Evolutionary conservation across 2,329 filamentous ascomycete species (phyloP).

Genomic region (Cordyceps tenuipes): DNA sequence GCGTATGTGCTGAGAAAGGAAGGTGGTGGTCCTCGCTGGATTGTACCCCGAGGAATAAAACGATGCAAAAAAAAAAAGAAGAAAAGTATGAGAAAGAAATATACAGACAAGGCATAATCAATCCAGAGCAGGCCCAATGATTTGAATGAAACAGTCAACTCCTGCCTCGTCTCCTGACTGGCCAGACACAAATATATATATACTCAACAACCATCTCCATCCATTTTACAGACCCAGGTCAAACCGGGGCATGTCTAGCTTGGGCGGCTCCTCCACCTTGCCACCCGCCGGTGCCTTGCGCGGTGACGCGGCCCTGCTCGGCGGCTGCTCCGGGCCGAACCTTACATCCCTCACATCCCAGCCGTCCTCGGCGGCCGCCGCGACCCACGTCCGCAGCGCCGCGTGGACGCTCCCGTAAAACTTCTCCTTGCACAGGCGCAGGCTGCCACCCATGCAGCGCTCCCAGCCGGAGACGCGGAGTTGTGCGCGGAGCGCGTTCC

Average conservation of each 20-base stretch:
- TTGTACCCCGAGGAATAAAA: background rate
- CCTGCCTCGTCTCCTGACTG: background rate
- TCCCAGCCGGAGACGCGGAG: slow-evolving; percentile 83
- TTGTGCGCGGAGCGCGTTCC: slow-evolving; percentile 70
- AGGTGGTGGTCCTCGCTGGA: background rate
- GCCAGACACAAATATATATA: background rate
- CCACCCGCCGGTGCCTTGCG: slow-evolving; percentile 26
- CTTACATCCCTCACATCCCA: slow-evolving; percentile 80
- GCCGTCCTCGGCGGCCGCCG: slow-evolving; percentile 75
- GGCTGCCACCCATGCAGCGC: slow-evolving; percentile 72
- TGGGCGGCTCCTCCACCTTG: slow-evolving; percentile 48
- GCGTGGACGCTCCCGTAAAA: slow-evolving; percentile 92
- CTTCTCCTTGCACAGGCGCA: slow-evolving; percentile 93
- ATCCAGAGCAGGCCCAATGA: background rate
- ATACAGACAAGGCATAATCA: background rate
- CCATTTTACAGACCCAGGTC: slow-evolving; percentile 32
- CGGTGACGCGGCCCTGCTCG: slow-evolving; percentile 20
- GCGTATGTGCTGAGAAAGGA: slow-evolving; percentile 4
- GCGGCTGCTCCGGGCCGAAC: slow-evolving; percentile 49
- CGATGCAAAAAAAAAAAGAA: slow-evolving; percentile 4
- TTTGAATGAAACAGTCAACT: slow-evolving; percentile 5
- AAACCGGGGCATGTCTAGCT: slow-evolving; percentile 52
- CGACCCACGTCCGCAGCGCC: slow-evolving; percentile 81
- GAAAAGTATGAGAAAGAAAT: background rate
- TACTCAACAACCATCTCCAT: slow-evolving; percentile 17